Evolutionary conservation across 495 filamentous ascomycete species (phyloP), one percentile per base, ranked within the genome.

Genomic region (Xylaria bambusicola): DNA sequence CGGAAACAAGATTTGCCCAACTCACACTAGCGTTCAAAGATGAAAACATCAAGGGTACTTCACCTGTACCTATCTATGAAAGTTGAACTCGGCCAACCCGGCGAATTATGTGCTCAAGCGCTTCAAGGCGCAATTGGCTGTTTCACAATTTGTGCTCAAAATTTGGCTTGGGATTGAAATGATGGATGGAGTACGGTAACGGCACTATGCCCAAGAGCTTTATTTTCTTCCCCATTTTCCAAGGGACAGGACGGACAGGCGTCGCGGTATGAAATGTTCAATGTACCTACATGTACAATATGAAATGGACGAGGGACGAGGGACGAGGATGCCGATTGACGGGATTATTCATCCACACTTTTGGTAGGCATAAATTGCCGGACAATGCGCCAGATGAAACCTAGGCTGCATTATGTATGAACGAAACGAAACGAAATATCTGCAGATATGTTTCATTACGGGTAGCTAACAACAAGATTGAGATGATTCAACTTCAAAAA

Each of bases 261-360:
- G n/a, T n/a, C n/a, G n/a, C n/a, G n/a, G n/a, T n/a, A n/a, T n/a
- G n/a, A n/a, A n/a, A n/a, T 36, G 31, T 33, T 33, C 6, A 41
- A 18, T 41, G 12, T 29, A 49, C 6, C 13, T 46, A 52, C n/a
- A 23, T 53, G 49, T 60, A 53, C 31, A 31, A 60, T 60, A 60
- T 38, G 26, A 26, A 18, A 24, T 13, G 42, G 41, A 20, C 31
- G 5, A 15, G 24, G 31, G 24, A n/a, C 20, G 7, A 47, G n/a
- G 44, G 17, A 33, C 29, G 10, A 27, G n/a, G 20, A n/a, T 21
- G 41, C 7, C 1, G 17, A 9, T 44, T 12, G 4, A n/a, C 24
- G 20, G 35, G 27, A 42, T 24, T n/a, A 3, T n/a, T n/a, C n/a
- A n/a, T n/a, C n/a, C n/a, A n/a, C n/a, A n/a, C 20, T 38, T 26